A percentile compares a stretch with the other conserved stretches of the same genome.
phyloP scores from a whole-genome alignment of 1,139 yeast genomes.

The Sugiyamaella grinbergsii region DNA sequence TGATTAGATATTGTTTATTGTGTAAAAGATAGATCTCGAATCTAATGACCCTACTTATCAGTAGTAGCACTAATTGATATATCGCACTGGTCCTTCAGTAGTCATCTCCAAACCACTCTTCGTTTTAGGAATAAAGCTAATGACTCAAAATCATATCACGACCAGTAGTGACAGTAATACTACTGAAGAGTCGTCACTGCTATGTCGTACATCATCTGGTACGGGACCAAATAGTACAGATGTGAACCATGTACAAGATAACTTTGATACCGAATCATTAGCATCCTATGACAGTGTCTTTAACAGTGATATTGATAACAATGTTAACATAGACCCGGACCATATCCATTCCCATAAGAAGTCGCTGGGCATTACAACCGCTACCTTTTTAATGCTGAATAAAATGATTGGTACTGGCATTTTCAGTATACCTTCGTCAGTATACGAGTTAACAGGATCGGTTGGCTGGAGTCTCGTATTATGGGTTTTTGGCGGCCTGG shows the following conservation, averaged over 20 bases:
- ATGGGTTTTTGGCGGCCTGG: conserved; percentile 73
- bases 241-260: conserved; percentile 6
- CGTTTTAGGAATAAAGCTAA: no score
- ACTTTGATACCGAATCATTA: conserved; percentile 9
- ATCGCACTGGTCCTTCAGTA: no score
- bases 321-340: conserved; percentile 10
- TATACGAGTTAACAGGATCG: conserved; percentile 65
- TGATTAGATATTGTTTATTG: no score
- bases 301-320: conserved; percentile 11
- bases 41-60: no score
- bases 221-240: conserved; percentile 1
- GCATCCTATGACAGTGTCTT: conserved; percentile 5
- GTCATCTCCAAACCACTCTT: no score
- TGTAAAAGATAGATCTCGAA: no score
- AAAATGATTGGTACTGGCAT: conserved; percentile 85
- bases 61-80: no score
- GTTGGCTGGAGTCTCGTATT: conserved; percentile 67
- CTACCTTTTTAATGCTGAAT: conserved; percentile 65
- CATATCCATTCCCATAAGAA: conserved; percentile 12
- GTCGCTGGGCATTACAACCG: conserved; percentile 46
- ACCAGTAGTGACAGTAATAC: not conserved
- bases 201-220: not conserved
- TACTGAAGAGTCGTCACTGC: not conserved
- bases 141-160: not conserved
- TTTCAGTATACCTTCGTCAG: conserved; percentile 74